Base-by-base conservation (phyloP, 1,284 basidiomycete species). In the Somion occarium region DNA sequence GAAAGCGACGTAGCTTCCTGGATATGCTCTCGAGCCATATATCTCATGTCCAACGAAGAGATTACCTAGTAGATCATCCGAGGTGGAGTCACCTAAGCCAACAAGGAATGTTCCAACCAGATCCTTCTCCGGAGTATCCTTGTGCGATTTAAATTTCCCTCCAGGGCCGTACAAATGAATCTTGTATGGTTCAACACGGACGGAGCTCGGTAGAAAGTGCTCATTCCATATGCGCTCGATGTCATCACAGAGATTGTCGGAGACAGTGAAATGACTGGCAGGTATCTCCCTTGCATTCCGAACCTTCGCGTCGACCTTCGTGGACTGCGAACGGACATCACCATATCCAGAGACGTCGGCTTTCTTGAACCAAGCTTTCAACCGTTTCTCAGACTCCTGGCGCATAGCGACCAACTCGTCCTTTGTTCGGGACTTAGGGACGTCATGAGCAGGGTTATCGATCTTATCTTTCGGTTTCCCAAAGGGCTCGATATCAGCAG, bases 1-100 rank as follows among this genome's bases (percentile, higher is more conserved):
- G 51, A 73, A 71, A 0, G 67, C 68, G 20, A 64, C 61, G 66
- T 67, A 71, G 3, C 46, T 26, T 1, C 64, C 57, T 5, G 48
- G 19, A 18, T 41, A 41, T 7, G 39, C 39, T 22, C 20, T 7
- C 15, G 19, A 7, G 7, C 39, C 39, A 7, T 7, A 7, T 11
- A n/a, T 11, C 26, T 54, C 30, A 0, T 61, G 60, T 3, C 9
- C 38, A 18, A 51, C 38, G 2, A 19, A 19, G 3, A 49, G 23
- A 7, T 50, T 50, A 11, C 54, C 57, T n/a, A n/a, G n/a, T 15
- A 61, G 56, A 5, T 44, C 22, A 18, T 61, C 42, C 7, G 53
- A 43, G 3, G 60, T 56, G 24, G 62, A 60, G 11, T 61, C 65
- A 41, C 39, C 39, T 2, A 67, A 46, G 11, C 64, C 65, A 7